Base-by-base conservation (phyloP, 371 early-diverging fungal genomes). In the Apophysomyces variabilis region DNA sequence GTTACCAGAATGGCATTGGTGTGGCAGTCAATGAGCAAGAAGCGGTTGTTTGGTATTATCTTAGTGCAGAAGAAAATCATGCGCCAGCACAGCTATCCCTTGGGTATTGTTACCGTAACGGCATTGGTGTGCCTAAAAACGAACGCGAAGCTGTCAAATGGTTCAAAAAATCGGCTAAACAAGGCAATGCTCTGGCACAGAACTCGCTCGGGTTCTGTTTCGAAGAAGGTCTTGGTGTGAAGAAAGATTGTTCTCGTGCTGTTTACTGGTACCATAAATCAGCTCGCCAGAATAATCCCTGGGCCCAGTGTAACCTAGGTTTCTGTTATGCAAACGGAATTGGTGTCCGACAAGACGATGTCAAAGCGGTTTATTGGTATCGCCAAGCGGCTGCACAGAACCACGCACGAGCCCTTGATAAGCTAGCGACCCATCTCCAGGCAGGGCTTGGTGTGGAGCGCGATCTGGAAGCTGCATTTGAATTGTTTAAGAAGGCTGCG, bases 1-100 rank as follows among this genome's bases (percentile, higher is more conserved):
- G 96, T 71, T 95, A 90, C 71, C 94, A 93, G 59, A 92, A 96
- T 69, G 96, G 95, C n/a, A 84, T 92, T 45, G 95, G 95, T 12
- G 89, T 93, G 4, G 75, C 70, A 18, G 81, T 79, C 35, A 82
- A 93, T 72, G 78, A 86, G 59, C 75, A 79, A 57, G 78, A 84
- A 66, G 92, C 93, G 3, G 86, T 93, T 14, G 85, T 88, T 65
- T 85, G 79, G 85, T 93, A 90, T 71, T 89, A 87, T 59, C 66
- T 78, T 44, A 77, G 83, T 4, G 89, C 92, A 6, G 89, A 83
- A 65, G 83, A 83, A 65, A 79, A 82, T 71, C 74, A 91, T 75
- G 84, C 89, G 56, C 85, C 90, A 56, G 84, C 92, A 0, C 89
- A 90, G 67, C 85, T 95, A 37, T 88, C 90, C 5, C 82, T 96